phyloP scores from a whole-genome alignment of 148 eudicot genomes.

The Amaranthus hypochondriacus region DNA sequence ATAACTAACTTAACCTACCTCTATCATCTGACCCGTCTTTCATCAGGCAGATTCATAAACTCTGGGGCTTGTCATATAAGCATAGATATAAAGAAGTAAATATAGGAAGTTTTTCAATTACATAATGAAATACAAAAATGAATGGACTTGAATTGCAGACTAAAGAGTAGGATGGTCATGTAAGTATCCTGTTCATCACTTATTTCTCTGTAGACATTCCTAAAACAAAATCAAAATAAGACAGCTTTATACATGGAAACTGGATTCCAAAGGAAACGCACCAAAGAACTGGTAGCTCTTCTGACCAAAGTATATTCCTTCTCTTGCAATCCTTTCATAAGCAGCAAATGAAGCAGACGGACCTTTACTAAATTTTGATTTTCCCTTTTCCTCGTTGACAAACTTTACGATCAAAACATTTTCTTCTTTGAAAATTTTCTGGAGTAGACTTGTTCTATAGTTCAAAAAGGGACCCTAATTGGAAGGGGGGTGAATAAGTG shows the following conservation, averaged over 20 bases:
- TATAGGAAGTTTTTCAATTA: background rate
- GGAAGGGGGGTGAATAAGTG: background rate
- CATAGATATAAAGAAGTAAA: background rate
- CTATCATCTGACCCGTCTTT: no score
- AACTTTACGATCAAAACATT: constrained; percentile 67
- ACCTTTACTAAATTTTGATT: background rate
- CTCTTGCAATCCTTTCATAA: constrained; percentile 27
- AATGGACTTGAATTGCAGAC: background rate
- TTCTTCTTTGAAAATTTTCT: constrained; percentile 57
- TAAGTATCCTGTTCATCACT: background rate
- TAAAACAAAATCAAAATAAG: background rate
- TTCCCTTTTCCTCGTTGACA: constrained; percentile 23
- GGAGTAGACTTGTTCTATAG: constrained; percentile 47
- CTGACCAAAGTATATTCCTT: constrained; percentile 54
- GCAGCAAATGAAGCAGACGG: background rate
- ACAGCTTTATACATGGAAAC: background rate
- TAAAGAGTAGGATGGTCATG: background rate
- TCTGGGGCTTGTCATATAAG: background rate
- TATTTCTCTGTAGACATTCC: background rate
- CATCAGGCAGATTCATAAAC: background rate
- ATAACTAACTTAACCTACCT: no score
- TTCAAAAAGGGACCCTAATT: constrained; percentile 59
- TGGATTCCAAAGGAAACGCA: constrained; percentile 18
- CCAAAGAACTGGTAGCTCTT: constrained; percentile 57
- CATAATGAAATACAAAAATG: background rate